Percentiles rank a stretch among this genome's conserved stretches.
Evolutionary conservation across 208 protist genomes (phyloP).

Genomic region (Trypanosoma rangeli): DNA sequence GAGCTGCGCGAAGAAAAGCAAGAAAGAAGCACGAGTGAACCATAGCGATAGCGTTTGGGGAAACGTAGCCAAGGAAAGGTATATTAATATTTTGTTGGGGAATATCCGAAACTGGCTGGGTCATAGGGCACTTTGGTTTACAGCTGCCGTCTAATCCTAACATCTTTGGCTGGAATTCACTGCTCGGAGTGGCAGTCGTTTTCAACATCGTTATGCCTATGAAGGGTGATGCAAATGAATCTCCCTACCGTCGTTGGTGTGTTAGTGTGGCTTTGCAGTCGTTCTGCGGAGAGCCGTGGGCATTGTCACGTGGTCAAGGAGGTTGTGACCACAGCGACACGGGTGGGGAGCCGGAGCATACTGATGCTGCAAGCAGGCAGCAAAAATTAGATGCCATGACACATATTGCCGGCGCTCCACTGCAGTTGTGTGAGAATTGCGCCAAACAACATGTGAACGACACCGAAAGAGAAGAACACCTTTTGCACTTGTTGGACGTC

Average conservation of each 20-base stretch:
- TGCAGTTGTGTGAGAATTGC: constrained; percentile 10
- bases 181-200: neutral
- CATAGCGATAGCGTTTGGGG: no score
- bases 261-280: constrained; percentile 80
- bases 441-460: neutral
- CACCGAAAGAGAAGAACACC: neutral
- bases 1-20: no score
- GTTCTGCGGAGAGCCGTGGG: constrained; percentile 76
- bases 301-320: constrained; percentile 25
- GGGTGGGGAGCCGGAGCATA: neutral
- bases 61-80: no score
- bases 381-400: no score
- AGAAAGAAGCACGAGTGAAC: no score
- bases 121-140: no score
- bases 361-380: no score
- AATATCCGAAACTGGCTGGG: no score
- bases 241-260: constrained; percentile 43
- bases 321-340: neutral
- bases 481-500: constrained; percentile 3
- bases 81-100: no score
- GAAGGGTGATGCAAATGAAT: neutral
- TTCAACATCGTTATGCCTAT: constrained; percentile 1
- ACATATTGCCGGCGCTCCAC: neutral
- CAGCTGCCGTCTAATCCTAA: no score
- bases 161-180: no score